Conservation (phyloP, 2,329 filamentous ascomycete species). For the Phialophora verrucosa region DNA sequence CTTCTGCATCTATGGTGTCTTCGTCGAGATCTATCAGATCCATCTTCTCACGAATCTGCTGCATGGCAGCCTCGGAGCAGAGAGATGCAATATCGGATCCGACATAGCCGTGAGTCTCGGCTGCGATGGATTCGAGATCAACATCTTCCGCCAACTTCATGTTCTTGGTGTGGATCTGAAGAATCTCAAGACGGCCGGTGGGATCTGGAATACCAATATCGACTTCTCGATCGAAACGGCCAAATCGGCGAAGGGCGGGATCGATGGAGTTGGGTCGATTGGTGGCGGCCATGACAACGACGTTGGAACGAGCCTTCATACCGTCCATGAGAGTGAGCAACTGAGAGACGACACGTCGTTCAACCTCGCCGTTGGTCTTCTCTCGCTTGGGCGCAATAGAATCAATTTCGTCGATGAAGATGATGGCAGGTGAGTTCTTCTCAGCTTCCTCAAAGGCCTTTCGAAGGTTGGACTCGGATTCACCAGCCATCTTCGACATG, state of each 20-base stretch:
- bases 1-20: slow-evolving; percentile 98
- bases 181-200: slow-evolving; percentile 96
- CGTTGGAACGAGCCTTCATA: slow-evolving; percentile 98
- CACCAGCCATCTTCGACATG: slow-evolving; percentile 99
- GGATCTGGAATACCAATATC: slow-evolving; percentile 98
- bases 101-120: slow-evolving; percentile 98
- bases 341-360: slow-evolving; percentile 97
- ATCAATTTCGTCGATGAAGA: slow-evolving; percentile 99
- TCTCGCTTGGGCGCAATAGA: slow-evolving; percentile 99
- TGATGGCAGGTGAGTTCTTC: slow-evolving; percentile 99
- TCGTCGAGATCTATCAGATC: slow-evolving; percentile 98
- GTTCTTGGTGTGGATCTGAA: slow-evolving; percentile 99
- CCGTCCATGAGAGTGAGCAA: slow-evolving; percentile 97
- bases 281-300: slow-evolving; percentile 98
- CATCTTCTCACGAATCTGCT: slow-evolving; percentile 99
- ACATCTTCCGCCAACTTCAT: slow-evolving; percentile 99
- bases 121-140: slow-evolving; percentile 92
- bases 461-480: slow-evolving; percentile 96
- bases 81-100: slow-evolving; percentile 98
- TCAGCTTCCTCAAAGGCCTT: slow-evolving; percentile 99
- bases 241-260: slow-evolving; percentile 94
- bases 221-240: slow-evolving; percentile 98
- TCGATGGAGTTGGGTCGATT: slow-evolving; percentile 99
- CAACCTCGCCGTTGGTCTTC: slow-evolving; percentile 98
- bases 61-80: slow-evolving; percentile 99